Evolutionary conservation across 176 grass and related monocot species (phyloP).

Genomic region (Canna indica): DNA sequence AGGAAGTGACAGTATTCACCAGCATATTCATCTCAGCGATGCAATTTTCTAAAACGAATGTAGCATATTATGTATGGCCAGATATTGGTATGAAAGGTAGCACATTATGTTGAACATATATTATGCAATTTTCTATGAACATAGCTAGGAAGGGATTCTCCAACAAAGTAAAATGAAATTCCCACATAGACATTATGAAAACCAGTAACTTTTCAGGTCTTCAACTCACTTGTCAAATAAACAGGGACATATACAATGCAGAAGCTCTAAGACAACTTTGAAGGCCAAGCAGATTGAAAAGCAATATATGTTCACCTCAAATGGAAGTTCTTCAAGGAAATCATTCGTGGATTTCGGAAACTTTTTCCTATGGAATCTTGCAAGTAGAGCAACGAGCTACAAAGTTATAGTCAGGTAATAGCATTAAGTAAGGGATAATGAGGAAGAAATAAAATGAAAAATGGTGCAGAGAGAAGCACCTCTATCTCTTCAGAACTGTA

Average conservation of each 20-base stretch:
- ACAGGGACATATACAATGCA: background rate
- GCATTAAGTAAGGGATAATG: background rate
- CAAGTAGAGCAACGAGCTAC: slow-evolving; percentile 4
- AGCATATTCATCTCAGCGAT: background rate
- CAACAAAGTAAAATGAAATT: background rate
- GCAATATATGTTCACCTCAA: background rate
- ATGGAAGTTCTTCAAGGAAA: background rate
- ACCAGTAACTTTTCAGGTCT: background rate
- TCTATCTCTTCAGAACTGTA: slow-evolving; percentile 13
- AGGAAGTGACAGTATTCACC: background rate
- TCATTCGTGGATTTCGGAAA: background rate
- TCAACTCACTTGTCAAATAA: background rate
- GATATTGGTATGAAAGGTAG: background rate
- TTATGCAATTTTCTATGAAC: too few relatives aligned
- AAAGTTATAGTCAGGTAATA: background rate
- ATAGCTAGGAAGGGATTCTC: background rate
- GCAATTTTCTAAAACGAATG: background rate
- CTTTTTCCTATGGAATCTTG: slow-evolving; percentile 15
- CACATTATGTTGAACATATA: too few relatives aligned
- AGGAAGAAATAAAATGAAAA: background rate
- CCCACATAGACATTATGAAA: background rate
- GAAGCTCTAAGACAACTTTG: background rate
- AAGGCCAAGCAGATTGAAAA: background rate
- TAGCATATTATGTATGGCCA: background rate
- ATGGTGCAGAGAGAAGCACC: background rate